These are phyloP conservation scores for Drechslerella dactyloides DNA, from an alignment of 2,329 filamentous ascomycete species.

Conservation along the genomic window DNA sequence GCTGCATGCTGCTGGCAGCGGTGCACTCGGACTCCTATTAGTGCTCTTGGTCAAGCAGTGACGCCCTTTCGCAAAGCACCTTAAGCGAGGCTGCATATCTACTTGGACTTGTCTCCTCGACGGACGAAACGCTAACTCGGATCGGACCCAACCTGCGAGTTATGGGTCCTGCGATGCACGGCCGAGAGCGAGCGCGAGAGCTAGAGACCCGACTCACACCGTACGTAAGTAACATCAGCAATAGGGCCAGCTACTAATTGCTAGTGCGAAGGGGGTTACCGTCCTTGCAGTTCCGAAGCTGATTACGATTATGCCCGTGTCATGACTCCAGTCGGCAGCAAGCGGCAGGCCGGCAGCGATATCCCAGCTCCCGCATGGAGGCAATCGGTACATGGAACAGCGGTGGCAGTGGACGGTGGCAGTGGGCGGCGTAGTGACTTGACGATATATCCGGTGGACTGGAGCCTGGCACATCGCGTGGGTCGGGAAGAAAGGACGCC, in stretches of 20 bases:
- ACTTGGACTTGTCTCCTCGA: conserved; percentile 10
- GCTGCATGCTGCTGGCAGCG: conserved; percentile 26
- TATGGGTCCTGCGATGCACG: conserved; percentile 24
- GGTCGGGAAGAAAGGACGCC: background rate
- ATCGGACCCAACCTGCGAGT: conserved; percentile 36
- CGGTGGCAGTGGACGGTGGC: no score
- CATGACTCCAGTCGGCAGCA: conserved; percentile 22
- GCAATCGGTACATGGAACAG: background rate
- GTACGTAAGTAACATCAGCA: no score
- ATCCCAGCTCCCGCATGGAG: background rate
- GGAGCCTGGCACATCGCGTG: no score
- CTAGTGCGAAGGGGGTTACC: no score
- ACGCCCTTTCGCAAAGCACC: conserved; percentile 29
- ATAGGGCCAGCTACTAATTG: no score
- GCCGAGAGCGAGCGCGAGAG: conserved; percentile 18
- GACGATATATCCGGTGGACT: no score
- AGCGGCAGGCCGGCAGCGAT: conserved; percentile 10
- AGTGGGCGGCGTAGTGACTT: no score
- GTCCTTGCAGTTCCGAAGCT: no score
- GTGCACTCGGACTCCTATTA: conserved; percentile 10
- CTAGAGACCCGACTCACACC: background rate
- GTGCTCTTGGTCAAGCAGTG: no score
- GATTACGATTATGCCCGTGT: no score
- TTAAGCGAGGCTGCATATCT: conserved; percentile 47
- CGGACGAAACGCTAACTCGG: conserved; percentile 26